Conservation (phyloP, 2,329 filamentous ascomycete species). For the Penicillium griseofulvum region DNA sequence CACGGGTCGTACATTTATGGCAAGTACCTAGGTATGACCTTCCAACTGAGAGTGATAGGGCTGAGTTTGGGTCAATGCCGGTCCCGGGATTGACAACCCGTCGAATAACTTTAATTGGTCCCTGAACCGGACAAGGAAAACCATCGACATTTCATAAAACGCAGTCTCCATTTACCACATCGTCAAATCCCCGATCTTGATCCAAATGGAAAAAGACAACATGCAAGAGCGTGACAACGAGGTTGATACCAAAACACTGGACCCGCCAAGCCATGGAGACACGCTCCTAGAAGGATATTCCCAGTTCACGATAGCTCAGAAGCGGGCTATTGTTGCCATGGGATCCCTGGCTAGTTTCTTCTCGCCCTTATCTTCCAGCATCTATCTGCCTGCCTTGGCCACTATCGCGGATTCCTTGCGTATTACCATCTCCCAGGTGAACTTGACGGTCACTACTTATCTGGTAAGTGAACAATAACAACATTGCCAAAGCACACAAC, state of each 20-base stretch:
- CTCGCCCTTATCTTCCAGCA: constrained; percentile 36
- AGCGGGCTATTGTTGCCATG: constrained; percentile 21
- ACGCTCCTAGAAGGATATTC: neutral
- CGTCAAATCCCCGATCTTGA: neutral
- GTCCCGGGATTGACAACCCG: neutral
- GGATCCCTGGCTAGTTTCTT: constrained; percentile 30
- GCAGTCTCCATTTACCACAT: constrained; percentile 1
- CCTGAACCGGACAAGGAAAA: constrained; percentile 3
- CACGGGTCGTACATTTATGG: neutral
- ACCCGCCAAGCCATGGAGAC: neutral
- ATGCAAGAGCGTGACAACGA: neutral
- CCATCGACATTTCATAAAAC: neutral
- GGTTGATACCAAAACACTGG: neutral
- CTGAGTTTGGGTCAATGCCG: neutral
- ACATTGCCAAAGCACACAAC: neutral
- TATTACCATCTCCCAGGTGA: constrained; percentile 45
- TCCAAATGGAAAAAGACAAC: neutral
- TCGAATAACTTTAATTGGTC: neutral
- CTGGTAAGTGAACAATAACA: constrained; percentile 33
- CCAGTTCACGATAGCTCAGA: constrained; percentile 25
- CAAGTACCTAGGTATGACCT: neutral
- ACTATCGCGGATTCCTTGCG: constrained; percentile 39
- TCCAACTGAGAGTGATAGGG: neutral
- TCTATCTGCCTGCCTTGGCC: constrained; percentile 39
- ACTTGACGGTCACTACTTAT: constrained; percentile 53